These are phyloP conservation scores for Jatropha podagrica DNA, from an alignment of 441 rosid species.

Conservation along the genomic window DNA sequence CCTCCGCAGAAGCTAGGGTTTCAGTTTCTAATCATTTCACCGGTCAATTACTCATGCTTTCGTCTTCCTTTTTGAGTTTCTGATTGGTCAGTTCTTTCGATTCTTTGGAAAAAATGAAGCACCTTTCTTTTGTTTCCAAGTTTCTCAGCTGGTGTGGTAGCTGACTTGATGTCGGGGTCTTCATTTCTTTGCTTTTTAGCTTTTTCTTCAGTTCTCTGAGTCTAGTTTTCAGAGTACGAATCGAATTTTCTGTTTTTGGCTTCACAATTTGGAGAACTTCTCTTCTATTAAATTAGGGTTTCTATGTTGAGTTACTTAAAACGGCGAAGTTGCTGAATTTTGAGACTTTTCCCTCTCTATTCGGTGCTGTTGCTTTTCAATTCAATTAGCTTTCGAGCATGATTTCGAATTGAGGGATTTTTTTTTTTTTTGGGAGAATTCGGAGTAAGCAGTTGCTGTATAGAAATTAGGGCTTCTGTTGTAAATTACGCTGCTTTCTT, in stretches of 20 bases:
- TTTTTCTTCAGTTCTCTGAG: not conserved
- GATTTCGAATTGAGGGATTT: not conserved
- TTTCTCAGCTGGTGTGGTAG: constrained; percentile 13
- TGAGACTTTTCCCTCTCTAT: not conserved
- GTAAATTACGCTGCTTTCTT: not conserved
- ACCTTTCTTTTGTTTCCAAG: constrained; percentile 14
- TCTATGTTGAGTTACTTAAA: not conserved
- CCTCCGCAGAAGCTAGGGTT: constrained; percentile 1
- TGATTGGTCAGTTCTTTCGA: not conserved
- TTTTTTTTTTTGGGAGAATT: not conserved
- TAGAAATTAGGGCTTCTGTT: constrained; percentile 9
- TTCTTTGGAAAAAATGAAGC: constrained; percentile 1
- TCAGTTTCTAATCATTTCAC: not conserved
- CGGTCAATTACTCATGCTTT: not conserved
- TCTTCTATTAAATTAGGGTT: constrained; percentile 17
- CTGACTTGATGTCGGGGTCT: not conserved
- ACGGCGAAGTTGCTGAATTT: not conserved
- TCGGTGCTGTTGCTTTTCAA: not conserved
- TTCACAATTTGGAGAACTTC: not conserved
- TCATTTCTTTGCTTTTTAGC: not conserved
- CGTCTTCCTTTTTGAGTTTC: not conserved
- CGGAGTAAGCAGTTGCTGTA: not conserved
- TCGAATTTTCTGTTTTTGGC: constrained; percentile 2
- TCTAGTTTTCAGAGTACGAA: not conserved
- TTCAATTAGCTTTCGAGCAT: not conserved